Conservation (phyloP, 805 yeast species). For the Zygosaccharomyces bailii region DNA sequence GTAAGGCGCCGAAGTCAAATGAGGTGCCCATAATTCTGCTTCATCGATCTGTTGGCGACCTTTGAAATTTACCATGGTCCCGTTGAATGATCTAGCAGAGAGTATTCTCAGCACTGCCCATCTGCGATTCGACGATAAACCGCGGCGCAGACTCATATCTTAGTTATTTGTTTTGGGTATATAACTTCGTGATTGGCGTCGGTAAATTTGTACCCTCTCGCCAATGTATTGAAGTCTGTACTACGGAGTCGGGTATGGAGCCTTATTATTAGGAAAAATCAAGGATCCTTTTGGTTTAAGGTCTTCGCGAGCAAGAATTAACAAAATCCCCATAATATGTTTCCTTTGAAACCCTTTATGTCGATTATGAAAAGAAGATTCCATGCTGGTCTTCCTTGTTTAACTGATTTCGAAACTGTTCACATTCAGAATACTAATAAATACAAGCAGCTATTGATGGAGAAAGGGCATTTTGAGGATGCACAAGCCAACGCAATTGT, state of each 20-base stretch:
- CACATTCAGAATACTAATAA: slow-evolving; percentile 69
- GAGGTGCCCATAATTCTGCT: slow-evolving; percentile 32
- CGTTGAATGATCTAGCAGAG: not conserved
- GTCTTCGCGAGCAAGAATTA: too few relatives aligned
- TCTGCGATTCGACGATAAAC: not conserved
- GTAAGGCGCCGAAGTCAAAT: slow-evolving; percentile 28
- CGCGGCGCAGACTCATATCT: not conserved
- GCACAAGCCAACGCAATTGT: slow-evolving; percentile 81
- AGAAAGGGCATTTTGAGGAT: slow-evolving; percentile 65
- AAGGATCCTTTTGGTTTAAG: too few relatives aligned
- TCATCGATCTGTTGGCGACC: slow-evolving; percentile 28
- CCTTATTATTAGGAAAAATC: too few relatives aligned
- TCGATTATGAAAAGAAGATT: slow-evolving; percentile 12
- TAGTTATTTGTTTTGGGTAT: not conserved
- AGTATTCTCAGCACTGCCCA: not conserved
- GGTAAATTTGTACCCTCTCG: too few relatives aligned
- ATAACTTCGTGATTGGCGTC: not conserved
- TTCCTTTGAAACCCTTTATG: slow-evolving; percentile 10
- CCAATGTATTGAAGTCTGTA: too few relatives aligned
- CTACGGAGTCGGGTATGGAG: too few relatives aligned
- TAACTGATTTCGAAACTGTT: slow-evolving; percentile 25
- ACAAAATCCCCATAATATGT: too few relatives aligned
- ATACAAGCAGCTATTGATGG: slow-evolving; percentile 58
- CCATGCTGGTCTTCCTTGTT: slow-evolving; percentile 8
- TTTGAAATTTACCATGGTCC: not conserved